Conservation (phyloP, 1,284 basidiomycete genomes). For the Leccinum glutinopallens region DNA sequence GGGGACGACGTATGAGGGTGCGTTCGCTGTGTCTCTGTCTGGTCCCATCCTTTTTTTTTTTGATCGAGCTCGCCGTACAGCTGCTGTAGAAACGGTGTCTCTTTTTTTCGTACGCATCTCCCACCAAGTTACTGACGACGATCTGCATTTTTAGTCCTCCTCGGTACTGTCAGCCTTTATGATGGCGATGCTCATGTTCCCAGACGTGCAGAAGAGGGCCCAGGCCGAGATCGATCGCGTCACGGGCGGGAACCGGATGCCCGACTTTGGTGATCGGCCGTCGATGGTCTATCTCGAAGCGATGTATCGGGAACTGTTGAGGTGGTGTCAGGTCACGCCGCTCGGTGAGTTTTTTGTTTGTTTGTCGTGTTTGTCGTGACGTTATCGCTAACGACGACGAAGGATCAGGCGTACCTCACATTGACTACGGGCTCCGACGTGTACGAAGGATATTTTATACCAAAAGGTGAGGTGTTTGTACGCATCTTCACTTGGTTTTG, state of each 20-base stretch:
- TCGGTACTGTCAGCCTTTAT: constrained; percentile 27
- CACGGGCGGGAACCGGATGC: constrained; percentile 13
- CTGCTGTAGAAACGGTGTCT: constrained; percentile 21
- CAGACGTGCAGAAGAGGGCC: constrained; percentile 25
- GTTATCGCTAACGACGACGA: background rate
- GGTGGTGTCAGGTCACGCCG: constrained; percentile 25
- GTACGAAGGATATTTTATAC: constrained; percentile 26
- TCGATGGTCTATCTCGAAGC: constrained; percentile 28
- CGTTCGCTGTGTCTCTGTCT: background rate
- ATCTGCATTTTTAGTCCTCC: constrained; percentile 20
- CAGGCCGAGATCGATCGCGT: constrained; percentile 27
- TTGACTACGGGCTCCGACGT: constrained; percentile 18
- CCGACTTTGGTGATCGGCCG: constrained; percentile 19
- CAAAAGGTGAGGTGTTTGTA: constrained; percentile 20
- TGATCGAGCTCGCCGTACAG: constrained; percentile 7
- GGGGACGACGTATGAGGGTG: constrained; percentile 24
- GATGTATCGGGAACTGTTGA: constrained; percentile 19
- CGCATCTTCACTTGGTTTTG: background rate
- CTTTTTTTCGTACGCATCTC: background rate
- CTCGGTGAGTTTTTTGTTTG: constrained; percentile 17
- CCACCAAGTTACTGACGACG: background rate
- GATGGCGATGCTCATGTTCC: constrained; percentile 33
- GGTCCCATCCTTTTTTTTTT: too few species aligned
- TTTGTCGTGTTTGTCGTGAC: background rate
- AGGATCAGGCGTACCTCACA: constrained; percentile 19